Evolutionary conservation across 257 asterid species (phyloP), one percentile per base, ranked within the genome.

Genomic region (Hygrophila difformis): DNA sequence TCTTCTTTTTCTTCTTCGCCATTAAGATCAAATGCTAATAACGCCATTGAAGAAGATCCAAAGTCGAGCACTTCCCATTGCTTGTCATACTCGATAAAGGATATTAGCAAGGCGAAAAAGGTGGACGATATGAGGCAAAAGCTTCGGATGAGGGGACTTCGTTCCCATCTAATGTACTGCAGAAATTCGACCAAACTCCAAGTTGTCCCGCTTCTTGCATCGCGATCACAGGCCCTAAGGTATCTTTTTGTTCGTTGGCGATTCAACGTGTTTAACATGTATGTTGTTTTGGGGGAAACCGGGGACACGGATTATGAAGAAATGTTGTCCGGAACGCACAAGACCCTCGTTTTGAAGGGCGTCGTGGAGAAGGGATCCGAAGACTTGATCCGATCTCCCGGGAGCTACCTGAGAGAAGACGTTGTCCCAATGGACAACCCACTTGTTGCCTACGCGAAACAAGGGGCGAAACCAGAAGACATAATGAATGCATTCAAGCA

Each of bases 191-290:
- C 93, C 18, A 73, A 82, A 65, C 70, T 87, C 83, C 94, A 83
- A 71, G 87, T 66, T 1, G 42, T 87, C 52, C 97, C 97, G 43
- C 79, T 87, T 15, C 82, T 80, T 26, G 95, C 97, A 11, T 87
- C 95, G 23, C 81, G 95, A 21, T 68, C 97, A 16, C 93, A 83
- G 60, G 95, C 94, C n/a, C 92, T 84, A 58, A 80, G 94, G 79
- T 87, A 83, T 57, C 78, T 87, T 1, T 83, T 83, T 48, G 97
- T 83, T 2, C 82, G 95, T 14, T 80, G 97, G 97, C 66, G 84
- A 53, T 47, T 87, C 53, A 82, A 80, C 10, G 82, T 87, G 48
- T 76, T 91, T 5, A 80, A 83, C 41, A 77, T 83, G 94, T 71
- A 56, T n/a, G 91, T 87, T 31, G 57, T 87, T 51, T 78, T 87